These are phyloP conservation scores for Penicillium griseofulvum DNA, from an alignment of 2,329 filamentous ascomycete genomes.

Conservation along the genomic window DNA sequence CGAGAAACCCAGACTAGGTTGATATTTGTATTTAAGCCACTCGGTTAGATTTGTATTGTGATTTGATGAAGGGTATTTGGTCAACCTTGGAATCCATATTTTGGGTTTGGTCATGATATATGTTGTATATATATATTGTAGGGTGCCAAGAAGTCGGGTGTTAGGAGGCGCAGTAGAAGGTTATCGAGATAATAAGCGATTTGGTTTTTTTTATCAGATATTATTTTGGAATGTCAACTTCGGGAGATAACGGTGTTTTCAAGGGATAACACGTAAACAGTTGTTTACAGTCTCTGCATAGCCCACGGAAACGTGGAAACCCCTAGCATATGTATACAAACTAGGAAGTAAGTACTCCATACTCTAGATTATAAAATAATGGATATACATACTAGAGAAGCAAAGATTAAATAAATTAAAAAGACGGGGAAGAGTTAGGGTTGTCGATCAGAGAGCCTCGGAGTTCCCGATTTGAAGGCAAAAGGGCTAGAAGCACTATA, in stretches of 20 bases:
- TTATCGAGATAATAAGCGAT: no score
- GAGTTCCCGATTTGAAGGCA: no score
- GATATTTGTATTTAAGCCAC: conserved; percentile 30
- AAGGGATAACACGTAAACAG: no score
- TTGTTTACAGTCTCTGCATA: no score
- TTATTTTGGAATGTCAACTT: no score
- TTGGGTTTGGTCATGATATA: neutral
- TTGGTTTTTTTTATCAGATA: no score
- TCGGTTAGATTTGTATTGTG: conserved; percentile 26
- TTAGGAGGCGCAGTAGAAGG: no score
- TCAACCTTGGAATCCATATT: conserved; percentile 17
- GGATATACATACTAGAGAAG: no score
- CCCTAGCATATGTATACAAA: neutral
- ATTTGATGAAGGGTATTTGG: conserved; percentile 19
- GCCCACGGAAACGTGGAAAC: neutral
- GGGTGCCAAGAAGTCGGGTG: neutral
- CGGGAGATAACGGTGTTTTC: no score
- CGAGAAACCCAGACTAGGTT: conserved; percentile 20
- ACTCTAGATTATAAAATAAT: no score
- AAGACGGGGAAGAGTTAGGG: neutral
- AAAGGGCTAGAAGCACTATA: neutral
- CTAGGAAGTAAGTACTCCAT: neutral
- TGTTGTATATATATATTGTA: no score
- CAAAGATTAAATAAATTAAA: neutral
- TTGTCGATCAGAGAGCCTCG: neutral